Evolutionary conservation across 164 flowering plant species (phyloP), one percentile per base, ranked within the genome.

Genomic region (Echeveria elegans): DNA sequence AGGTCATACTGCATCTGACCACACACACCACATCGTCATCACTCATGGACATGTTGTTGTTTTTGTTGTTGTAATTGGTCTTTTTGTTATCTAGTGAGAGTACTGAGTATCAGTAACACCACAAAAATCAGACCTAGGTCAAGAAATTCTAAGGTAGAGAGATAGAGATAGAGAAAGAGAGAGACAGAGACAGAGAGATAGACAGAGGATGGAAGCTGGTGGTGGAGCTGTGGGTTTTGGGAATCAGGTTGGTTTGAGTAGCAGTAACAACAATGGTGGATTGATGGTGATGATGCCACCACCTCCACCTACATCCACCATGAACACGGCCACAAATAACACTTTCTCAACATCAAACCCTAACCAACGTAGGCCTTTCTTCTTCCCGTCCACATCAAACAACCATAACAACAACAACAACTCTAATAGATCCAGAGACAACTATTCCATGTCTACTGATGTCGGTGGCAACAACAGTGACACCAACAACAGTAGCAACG

Each of bases 171-270:
- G 41, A 1, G 41, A 38, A 8, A 8, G 11, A 24, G 15, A 58
- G 69, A 56, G 71, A 72, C 8, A 14, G 12, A 38, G 41, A 38
- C 12, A 38, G 41, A 43, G 47, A 43, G 19, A 40, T 2, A 7
- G 62, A 74, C 72, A 72, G 68, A 73, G 74, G 72, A 80, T 82
- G 86, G 86, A 80, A 53, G 79, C 81, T 56, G 61, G 28, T 28
- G 76, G 79, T 4, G 47, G 18, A 53, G 74, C 77, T 71, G 78
- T 85, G 88, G 78, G 72, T n/a, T 84, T 77, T 80, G 87, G 90
- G 73, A 82, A 72, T 45, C 58, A 23, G 28, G 75, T 71, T 63
- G 73, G 74, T 71, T 58, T 19, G 45, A 40, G 38, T 32, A 36
- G 29, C 32, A 43, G 16, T 18, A n/a, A 60, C 40, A 66, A 37